A percentile compares a stretch with the other conserved stretches of the same genome.
Conservation (phyloP, 345 rosid species). For the Euphorbia peplus region DNA sequence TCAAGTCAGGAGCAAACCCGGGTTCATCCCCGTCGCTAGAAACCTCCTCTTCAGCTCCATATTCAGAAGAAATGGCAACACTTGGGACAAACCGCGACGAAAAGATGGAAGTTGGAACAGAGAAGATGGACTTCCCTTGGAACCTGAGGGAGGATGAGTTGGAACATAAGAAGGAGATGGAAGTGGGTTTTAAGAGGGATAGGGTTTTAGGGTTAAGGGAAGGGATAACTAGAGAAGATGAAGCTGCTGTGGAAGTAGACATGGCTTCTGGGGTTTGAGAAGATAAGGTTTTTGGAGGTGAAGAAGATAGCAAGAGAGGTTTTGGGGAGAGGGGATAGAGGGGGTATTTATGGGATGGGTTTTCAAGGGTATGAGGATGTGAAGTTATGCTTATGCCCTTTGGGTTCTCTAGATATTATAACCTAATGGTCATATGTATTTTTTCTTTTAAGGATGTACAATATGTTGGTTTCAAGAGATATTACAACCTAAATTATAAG, state of each 20-base stretch:
- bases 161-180: constrained; percentile 32
- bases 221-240: constrained; percentile 63
- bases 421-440: neutral
- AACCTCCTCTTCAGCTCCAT: constrained; percentile 60
- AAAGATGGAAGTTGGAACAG: constrained; percentile 33
- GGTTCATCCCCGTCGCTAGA: constrained; percentile 40
- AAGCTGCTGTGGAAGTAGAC: constrained; percentile 53
- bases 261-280: constrained; percentile 33
- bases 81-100: constrained; percentile 49
- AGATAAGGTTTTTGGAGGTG: constrained; percentile 16
- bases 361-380: no score
- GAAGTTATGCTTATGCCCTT: neutral
- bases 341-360: constrained; percentile 1
- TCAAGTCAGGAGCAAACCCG: constrained; percentile 67
- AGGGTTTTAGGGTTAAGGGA: constrained; percentile 50
- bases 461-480: no score
- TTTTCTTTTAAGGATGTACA: no score
- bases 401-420: neutral
- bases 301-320: neutral
- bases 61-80: constrained; percentile 63
- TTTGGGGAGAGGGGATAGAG: neutral
- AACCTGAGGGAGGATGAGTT: constrained; percentile 35
- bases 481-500: no score
- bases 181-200: constrained; percentile 35
- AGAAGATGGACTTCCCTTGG: constrained; percentile 31